Percentiles rank a stretch among this genome's conserved stretches.
Evolutionary conservation across 225 moss, liverwort and hornwort genomes (phyloP).

Genomic region (Polytrichum formosum): DNA sequence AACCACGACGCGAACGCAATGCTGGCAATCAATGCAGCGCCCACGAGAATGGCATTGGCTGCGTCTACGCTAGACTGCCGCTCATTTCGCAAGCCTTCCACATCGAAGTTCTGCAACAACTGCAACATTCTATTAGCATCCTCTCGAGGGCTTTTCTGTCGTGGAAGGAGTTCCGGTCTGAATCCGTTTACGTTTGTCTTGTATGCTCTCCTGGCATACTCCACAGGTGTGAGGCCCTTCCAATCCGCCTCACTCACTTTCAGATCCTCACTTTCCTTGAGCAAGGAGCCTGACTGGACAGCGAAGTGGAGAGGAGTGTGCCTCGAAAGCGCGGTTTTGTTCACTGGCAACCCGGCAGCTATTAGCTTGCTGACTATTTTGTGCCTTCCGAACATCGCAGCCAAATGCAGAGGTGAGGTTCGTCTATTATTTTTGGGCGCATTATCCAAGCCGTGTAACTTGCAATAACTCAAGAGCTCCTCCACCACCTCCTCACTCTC

Average conservation of each 20-base stretch:
- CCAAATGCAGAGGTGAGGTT: background rate
- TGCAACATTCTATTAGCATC: background rate
- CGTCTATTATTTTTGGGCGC: background rate
- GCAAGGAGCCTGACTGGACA: background rate
- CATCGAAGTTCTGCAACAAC: slow-evolving; percentile 1
- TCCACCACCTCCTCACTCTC: background rate
- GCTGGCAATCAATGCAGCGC: slow-evolving; percentile 38
- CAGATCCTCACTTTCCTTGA: slow-evolving; percentile 5
- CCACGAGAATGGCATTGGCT: slow-evolving; percentile 32
- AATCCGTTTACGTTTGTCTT: background rate
- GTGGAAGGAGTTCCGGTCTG: no score
- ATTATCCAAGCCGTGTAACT: background rate
- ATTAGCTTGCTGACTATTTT: background rate
- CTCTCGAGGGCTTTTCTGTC: background rate
- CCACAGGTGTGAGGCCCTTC: background rate
- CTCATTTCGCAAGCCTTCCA: slow-evolving; percentile 12
- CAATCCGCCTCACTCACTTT: slow-evolving; percentile 6
- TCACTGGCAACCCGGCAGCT: background rate
- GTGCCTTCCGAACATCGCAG: background rate
- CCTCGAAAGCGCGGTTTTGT: background rate
- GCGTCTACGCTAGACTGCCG: slow-evolving; percentile 24
- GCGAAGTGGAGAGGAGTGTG: background rate
- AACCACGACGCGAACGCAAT: slow-evolving; percentile 40
- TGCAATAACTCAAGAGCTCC: background rate
- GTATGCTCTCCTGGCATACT: background rate